A percentile compares a stretch with the other conserved stretches of the same genome.
These are phyloP conservation scores for Hyphopichia buzzinii DNA, from an alignment of 1,139 yeast genomes.

Conservation along the genomic window DNA sequence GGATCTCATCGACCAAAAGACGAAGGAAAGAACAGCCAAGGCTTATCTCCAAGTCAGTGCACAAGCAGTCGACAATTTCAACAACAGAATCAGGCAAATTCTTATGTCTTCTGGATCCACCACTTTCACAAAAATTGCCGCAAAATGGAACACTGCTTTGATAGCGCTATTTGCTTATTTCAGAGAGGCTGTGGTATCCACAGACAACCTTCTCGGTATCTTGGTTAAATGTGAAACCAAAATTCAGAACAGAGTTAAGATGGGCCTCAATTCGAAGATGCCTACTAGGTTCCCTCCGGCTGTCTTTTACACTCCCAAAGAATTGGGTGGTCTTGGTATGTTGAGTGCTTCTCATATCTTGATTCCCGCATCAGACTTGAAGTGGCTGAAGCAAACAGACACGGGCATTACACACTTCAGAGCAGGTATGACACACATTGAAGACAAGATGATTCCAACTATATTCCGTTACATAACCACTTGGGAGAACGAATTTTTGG, in stretches of 20 bases:
- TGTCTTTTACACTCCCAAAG: conserved; percentile 96
- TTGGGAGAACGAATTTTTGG: conserved; percentile 95
- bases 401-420: conserved; percentile 94
- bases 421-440: conserved; percentile 86
- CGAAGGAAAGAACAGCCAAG: conserved; percentile 86
- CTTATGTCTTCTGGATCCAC: conserved; percentile 96
- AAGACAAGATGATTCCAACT: conserved; percentile 84
- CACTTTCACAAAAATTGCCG: conserved; percentile 90
- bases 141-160: conserved; percentile 94
- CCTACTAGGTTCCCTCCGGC: conserved; percentile 99
- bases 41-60: conserved; percentile 85
- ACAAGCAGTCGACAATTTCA: conserved; percentile 75
- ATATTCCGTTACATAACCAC: conserved; percentile 88
- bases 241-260: conserved; percentile 89
- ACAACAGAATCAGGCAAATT: conserved; percentile 82
- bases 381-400: conserved; percentile 92
- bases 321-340: conserved; percentile 97
- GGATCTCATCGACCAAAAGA: conserved; percentile 71
- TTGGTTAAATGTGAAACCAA: conserved; percentile 91
- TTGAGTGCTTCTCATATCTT: conserved; percentile 93
- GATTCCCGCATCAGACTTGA: conserved; percentile 88
- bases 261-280: conserved; percentile 97
- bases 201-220: conserved; percentile 73
- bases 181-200: conserved; percentile 88
- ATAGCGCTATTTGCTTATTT: conserved; percentile 84